Percentiles rank a stretch among this genome's conserved stretches.
Evolutionary conservation across 257 asterid genomes (phyloP).

Genomic region (Solanum pimpinellifolium): DNA sequence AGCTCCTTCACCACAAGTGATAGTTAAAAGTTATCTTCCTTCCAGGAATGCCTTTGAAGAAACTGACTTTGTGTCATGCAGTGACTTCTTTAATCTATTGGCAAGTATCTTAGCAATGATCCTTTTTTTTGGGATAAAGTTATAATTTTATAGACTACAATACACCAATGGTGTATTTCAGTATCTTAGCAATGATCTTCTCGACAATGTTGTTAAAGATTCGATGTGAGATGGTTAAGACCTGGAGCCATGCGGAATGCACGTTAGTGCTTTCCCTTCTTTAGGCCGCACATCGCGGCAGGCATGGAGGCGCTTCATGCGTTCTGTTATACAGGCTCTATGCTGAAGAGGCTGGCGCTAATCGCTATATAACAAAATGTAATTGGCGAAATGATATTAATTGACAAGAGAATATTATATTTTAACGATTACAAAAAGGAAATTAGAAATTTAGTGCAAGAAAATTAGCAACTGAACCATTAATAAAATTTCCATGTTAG

Average conservation of each 20-base stretch:
- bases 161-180: too few species aligned
- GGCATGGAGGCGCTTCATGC: neutral
- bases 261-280: neutral
- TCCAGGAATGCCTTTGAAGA: neutral
- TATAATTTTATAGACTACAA: too few species aligned
- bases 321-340: neutral
- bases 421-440: neutral
- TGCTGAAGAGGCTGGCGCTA: neutral
- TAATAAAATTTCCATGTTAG: neutral
- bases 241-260: neutral
- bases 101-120: neutral
- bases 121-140: too few species aligned
- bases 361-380: neutral
- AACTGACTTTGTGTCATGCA: neutral
- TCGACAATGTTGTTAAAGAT: neutral
- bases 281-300: neutral
- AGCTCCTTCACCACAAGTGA: neutral
- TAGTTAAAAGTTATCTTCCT: neutral
- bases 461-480: neutral
- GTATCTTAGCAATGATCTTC: neutral
- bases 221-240: neutral
- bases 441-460: neutral
- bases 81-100: neutral
- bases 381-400: neutral
- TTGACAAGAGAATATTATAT: neutral